Evolutionary conservation across 495 filamentous ascomycete genomes (phyloP), one percentile per base, ranked within the genome.

Genomic region (Tuber brumale): DNA sequence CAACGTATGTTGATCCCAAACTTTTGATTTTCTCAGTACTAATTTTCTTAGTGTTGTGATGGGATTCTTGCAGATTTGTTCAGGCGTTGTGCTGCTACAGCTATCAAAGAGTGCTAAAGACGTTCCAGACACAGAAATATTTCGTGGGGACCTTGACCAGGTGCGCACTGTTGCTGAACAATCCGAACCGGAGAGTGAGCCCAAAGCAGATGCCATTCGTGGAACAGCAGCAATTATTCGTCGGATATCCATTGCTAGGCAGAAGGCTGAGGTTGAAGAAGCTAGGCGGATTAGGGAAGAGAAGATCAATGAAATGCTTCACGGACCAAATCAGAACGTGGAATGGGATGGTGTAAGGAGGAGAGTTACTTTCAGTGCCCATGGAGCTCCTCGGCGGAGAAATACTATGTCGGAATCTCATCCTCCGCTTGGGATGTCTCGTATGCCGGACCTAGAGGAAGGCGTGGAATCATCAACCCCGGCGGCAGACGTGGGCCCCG

Each of bases 41-140:
- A 66, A 66, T 66, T 66, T 66, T 35, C 27, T 14, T 35, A 66
- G 57, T 27, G 92, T 98, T 19, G 91, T 98, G 69, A 88, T 96
- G 85, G 96, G 96, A 0, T 99, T 99, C 86, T 85, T 99, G 69
- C 91, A 93, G 76, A 99, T 99, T 73, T 99, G 95, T 85, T 86
- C 93, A 18, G 95, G 95, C 70, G 96, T 98, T n/a, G 90, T 99
- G n/a, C 85, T 99, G 8, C 86, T 99, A 8, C 95, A 99, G 81
- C 88, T 99, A n/a, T 97, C 95, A 72, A 99, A 98, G 82, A 97
- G 94, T 8, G 92, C 95, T 77, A 99, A 99, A 82, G 94, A 99
- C 77, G 94, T 99, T 0, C 95, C 95, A 19, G 95, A 99, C 81
- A 87, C 94, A 0, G 94, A 94, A 66, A 91, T 99, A 42, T 97